Evolutionary conservation across 78 protist genomes (phyloP).

Genomic region (Chrysochromulina parva): DNA sequence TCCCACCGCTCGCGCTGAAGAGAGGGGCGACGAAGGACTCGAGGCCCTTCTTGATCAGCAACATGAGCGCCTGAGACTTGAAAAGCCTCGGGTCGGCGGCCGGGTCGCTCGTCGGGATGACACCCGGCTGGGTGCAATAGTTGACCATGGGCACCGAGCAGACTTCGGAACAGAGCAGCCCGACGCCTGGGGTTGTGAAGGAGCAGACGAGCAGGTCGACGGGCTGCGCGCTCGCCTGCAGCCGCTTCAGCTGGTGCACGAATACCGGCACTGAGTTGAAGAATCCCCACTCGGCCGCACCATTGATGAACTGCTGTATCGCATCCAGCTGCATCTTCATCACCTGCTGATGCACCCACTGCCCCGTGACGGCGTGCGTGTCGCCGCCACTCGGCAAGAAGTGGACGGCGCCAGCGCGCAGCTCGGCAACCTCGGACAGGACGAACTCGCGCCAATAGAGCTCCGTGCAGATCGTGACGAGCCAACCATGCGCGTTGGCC

Average conservation of each 20-base stretch:
- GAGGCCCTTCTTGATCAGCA: too few relatives aligned
- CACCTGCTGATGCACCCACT: not conserved
- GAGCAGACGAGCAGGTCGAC: not conserved
- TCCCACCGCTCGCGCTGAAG: too few relatives aligned
- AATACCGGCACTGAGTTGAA: not conserved
- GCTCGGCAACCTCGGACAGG: not conserved
- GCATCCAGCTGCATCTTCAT: not conserved
- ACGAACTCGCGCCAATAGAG: not conserved
- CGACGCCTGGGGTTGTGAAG: not conserved
- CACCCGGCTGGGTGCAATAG: not conserved
- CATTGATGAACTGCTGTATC: not conserved
- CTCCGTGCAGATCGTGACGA: not conserved
- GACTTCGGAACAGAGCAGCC: not conserved
- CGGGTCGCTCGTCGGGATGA: not conserved
- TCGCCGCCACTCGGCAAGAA: not conserved
- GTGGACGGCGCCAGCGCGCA: not conserved
- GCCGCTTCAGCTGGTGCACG: not conserved
- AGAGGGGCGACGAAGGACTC: too few relatives aligned
- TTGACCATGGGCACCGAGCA: not conserved
- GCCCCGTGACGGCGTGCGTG: not conserved
- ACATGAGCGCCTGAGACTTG: too few relatives aligned
- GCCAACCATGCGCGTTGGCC: not conserved
- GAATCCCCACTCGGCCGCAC: not conserved
- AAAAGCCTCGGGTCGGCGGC: too few relatives aligned
- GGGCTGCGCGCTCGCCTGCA: not conserved